Evolutionary conservation across 1,139 yeast species (phyloP), one percentile per base, ranked within the genome.

Genomic region (Yamadazyma atlantica): DNA sequence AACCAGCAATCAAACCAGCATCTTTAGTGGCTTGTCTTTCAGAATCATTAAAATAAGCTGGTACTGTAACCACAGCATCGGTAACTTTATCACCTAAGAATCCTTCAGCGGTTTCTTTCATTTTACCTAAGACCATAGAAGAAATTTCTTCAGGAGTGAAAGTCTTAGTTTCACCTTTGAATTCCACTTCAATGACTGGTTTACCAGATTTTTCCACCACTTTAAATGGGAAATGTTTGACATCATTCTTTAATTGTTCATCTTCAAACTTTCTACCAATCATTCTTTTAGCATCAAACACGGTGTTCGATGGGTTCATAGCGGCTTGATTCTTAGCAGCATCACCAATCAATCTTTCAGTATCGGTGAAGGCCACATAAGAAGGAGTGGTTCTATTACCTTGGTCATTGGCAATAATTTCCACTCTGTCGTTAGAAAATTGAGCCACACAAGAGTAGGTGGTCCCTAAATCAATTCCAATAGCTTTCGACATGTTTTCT

Each of bases 401-500:
- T 64, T 78, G 84, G 60, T 78, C 83, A 53, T 80, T 80, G 44
- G 85, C 85, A 53, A 80, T 79, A 53, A 80, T 80, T 57, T 80
- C 85, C 34, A 80, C 85, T 54, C 83, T 71, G 55, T 82, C 88
- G 54, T 82, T 82, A 38, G 82, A 58, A 54, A 75, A 80, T 60
- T 80, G 85, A 34, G 86, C 89, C 44, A 82, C 89, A 78, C 88
- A 82, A 26, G 88, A 82, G 68, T 82, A 82, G 33, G 89, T 82
- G 37, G 89, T 82, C 62, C 89, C 89, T 73, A 82, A 81, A 69
- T 82, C 89, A 66, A 82, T 82, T 61, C 89, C 89, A 48, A 82
- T 75, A 63, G 87, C 86, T 65, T 75, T 78, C 39, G 83, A 69
- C 85, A 80, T 79, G 16, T 30, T 36, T n/a, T 19, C 22, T 6